Base-by-base conservation (phyloP, 2,329 filamentous ascomycete genomes). In the Aspergillus ochraceus region DNA sequence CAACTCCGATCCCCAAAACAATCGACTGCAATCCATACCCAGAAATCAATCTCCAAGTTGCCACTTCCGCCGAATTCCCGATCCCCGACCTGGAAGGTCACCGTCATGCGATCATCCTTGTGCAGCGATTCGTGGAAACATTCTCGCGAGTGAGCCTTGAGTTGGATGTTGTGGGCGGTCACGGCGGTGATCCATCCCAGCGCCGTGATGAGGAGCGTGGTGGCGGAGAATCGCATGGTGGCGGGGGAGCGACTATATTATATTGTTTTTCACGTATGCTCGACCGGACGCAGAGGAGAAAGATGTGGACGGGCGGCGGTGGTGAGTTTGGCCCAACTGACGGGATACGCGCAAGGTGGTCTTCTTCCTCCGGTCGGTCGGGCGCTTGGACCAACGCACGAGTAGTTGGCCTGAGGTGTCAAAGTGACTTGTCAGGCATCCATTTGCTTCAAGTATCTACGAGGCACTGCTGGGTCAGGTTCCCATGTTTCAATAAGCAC, bases 81-180 rank as follows among this genome's bases (percentile, higher is more conserved):
- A 76, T 99, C 95, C 74, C 95, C 95, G 60, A 98, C 94, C 81
- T 98, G 95, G 84, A 96, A 99, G 30, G 93, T 96, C 61, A 99
- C 93, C 9, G 92, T 97, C 95, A 99, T 99, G 79, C 90, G 91
- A 82, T 99, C 95, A 78, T 97, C 95, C 76, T 85, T 87, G 82
- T 96, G 94, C 61, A 99, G 87, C 70, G 83, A 79, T 82, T 99
- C 95, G 83, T 97, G 91, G 85, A 98, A 99, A 83, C 95, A 99
- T 83, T 99, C 95, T 79, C 92, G 87, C 73, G 92, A 91, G 80
- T 99, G 92, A 69, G 93, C 90, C 64, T 89, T 89, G 72, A 99
- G 88, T 77, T 95, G 91, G 79, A 99, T 98, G 83, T 96, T 98
- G 86, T 99, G 95, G 70, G 91, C 92, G 66, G 86, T 77, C 63